Base-by-base conservation (phyloP, 108 stramenopile genomes). In the Epithemia pelagica region DNA sequence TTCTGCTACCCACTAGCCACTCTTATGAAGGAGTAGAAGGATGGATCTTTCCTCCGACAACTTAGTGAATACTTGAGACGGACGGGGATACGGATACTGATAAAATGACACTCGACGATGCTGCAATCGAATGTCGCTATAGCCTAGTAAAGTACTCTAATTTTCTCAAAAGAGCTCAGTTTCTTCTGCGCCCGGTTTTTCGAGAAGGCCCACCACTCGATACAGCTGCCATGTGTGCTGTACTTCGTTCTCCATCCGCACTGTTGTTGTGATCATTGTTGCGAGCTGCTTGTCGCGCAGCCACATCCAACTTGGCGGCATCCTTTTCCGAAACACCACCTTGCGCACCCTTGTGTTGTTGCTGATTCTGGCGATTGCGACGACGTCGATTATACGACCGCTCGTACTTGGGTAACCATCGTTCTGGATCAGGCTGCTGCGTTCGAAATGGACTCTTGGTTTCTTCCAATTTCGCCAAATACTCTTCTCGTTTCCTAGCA, bases 361-460 rank as follows among this genome's bases (percentile, higher is more conserved):
- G 72, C 32, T 77, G 68, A 46, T 74, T 67, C 27, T 74, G 58
- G 26, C 80, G 74, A 53, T 78, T 76, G 55, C 83, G 69, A 29
- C 92, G 83, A 52, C 90, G 74, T 55, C 90, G 84, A 65, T 85
- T 86, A 66, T 87, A 84, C 20, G 83, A 85, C 65, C 97, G 74
- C 74, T 95, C 95, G 65, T 84, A 85, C 68, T 95, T 92, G 27
- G 95, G 92, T 23, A 97, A 83, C 97, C 97, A 97, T 51, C 97
- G 90, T 76, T 97, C 97, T 22, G 97, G 95, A 80, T 97, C 89
- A 2, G 97, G 97, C 69, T 82, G 80, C 32, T 79, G 68, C 20
- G 86, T 77, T 74, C 93, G 81, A 72, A 90, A 89, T 18, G 72
- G 28, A 25, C 88, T 88, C 60, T 82, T 74, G 15, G 15, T 46